Percentiles rank a stretch among this genome's conserved stretches.
phyloP scores from a whole-genome alignment of 1,139 yeast genomes.

The Debaryomycetaceae sp. region DNA sequence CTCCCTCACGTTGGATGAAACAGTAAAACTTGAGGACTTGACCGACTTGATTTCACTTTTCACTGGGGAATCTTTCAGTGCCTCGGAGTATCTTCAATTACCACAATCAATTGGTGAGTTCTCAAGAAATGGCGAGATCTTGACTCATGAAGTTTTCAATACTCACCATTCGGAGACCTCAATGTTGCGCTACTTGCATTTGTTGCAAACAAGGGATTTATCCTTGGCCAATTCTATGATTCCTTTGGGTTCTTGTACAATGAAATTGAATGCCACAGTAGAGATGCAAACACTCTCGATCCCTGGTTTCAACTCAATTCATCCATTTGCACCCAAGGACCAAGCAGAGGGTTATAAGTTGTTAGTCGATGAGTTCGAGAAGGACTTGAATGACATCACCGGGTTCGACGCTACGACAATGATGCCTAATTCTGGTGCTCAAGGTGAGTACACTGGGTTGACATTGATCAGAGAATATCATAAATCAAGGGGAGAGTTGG shows the following conservation, averaged over 20 bases:
- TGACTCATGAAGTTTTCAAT: slow-evolving; percentile 78
- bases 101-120: slow-evolving; percentile 54
- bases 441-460: slow-evolving; percentile 95
- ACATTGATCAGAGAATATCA: slow-evolving; percentile 81
- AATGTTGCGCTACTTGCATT: slow-evolving; percentile 85
- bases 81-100: slow-evolving; percentile 25
- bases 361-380: slow-evolving; percentile 71
- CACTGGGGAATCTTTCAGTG: slow-evolving; percentile 30
- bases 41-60: slow-evolving; percentile 55
- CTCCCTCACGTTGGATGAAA: slow-evolving; percentile 82
- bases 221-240: slow-evolving; percentile 96
- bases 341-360: slow-evolving; percentile 85
- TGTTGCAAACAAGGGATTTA: slow-evolving; percentile 81
- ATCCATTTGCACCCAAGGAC: slow-evolving; percentile 86
- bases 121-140: slow-evolving; percentile 59
- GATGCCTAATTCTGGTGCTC: slow-evolving; percentile 98
- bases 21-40: slow-evolving; percentile 66
- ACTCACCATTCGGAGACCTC: slow-evolving; percentile 91
- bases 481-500: slow-evolving; percentile 62
- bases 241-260: slow-evolving; percentile 95
- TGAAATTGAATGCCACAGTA: slow-evolving; percentile 94
- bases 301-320: slow-evolving; percentile 86
- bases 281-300: slow-evolving; percentile 93
- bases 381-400: slow-evolving; percentile 88
- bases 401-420: slow-evolving; percentile 89